Conservation (phyloP, 225 moss, liverwort and hornwort genomes). For the Climacium dendroides region DNA sequence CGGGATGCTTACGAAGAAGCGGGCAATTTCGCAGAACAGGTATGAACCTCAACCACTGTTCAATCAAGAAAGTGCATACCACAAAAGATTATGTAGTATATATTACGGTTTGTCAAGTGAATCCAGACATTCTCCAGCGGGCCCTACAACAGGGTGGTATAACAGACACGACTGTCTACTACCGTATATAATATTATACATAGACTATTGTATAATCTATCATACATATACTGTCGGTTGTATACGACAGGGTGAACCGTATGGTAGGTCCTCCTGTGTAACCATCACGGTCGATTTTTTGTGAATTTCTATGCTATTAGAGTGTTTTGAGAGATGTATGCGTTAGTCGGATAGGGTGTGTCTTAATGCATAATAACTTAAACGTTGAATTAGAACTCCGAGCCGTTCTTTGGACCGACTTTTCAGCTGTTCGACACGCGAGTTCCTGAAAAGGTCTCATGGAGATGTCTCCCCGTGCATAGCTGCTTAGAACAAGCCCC, state of each 20-base stretch:
- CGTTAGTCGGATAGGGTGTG: too few species aligned
- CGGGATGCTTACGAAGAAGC: conserved; percentile 20
- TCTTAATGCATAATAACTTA: neutral
- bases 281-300: neutral
- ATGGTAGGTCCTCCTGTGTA: too few species aligned
- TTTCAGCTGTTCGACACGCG: neutral
- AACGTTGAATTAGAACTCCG: neutral
- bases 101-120: neutral
- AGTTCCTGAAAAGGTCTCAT: neutral
- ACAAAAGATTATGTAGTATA: neutral
- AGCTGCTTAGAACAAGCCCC: neutral
- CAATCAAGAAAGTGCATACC: too few species aligned
- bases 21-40: conserved; percentile 30
- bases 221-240: too few species aligned
- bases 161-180: neutral
- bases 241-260: too few species aligned
- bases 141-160: neutral
- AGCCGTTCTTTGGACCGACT: too few species aligned
- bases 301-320: too few species aligned
- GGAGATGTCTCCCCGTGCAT: too few species aligned
- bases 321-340: neutral
- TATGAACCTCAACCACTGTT: neutral
- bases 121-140: neutral
- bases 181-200: too few species aligned
- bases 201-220: too few species aligned